Conservation (phyloP, 805 yeast species). For the Starmerella khaoyaiensis region DNA sequence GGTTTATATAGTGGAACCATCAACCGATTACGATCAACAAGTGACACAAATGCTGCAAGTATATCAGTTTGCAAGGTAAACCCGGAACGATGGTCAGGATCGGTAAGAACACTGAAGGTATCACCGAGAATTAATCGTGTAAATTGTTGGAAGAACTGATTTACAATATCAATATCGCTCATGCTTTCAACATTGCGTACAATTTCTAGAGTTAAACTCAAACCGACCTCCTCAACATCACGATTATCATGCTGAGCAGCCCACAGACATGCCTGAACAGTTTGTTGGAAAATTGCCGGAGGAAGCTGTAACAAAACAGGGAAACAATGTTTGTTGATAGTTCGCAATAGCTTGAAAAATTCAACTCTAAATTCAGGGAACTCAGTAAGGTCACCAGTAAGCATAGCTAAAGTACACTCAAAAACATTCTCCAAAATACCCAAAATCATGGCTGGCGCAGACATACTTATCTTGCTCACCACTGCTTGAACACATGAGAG, state of each 20-base stretch:
- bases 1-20: conserved; percentile 63
- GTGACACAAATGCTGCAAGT: conserved; percentile 66
- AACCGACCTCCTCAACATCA: conserved; percentile 88
- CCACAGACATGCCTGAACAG: conserved; percentile 92
- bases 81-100: conserved; percentile 95
- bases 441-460: conserved; percentile 62
- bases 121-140: conserved; percentile 83
- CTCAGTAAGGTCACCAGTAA: conserved; percentile 86
- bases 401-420: conserved; percentile 90
- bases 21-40: conserved; percentile 67
- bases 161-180: conserved; percentile 50
- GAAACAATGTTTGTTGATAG: conserved; percentile 75
- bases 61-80: conserved; percentile 78
- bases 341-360: conserved; percentile 78
- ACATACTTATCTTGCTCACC: conserved; percentile 71
- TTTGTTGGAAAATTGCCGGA: conserved; percentile 79
- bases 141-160: conserved; percentile 77
- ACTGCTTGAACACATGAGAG: conserved; percentile 87
- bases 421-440: conserved; percentile 79
- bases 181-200: conserved; percentile 71
- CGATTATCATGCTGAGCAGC: conserved; percentile 95
- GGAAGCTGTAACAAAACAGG: conserved; percentile 77
- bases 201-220: conserved; percentile 69
- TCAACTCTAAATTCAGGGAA: conserved; percentile 97
- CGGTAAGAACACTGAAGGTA: conserved; percentile 85